Percentiles rank a stretch among this genome's conserved stretches.
Conservation (phyloP, 2,329 filamentous ascomycete species). For the Aureobasidium sp. region DNA sequence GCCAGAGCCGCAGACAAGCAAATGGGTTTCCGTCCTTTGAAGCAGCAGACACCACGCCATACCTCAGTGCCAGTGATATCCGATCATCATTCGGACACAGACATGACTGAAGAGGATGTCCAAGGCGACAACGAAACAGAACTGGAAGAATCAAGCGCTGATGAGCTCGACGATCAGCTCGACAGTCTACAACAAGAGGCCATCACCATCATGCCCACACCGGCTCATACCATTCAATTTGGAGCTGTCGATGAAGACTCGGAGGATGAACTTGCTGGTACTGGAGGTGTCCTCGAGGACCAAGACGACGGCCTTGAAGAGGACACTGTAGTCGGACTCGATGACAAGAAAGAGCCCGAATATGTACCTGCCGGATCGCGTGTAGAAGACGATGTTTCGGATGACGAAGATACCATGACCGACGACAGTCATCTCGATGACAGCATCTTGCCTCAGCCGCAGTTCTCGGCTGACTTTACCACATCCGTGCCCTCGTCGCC, state of each 20-base stretch:
- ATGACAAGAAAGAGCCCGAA: constrained; percentile 9
- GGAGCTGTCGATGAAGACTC: not conserved
- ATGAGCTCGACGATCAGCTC: constrained; percentile 5
- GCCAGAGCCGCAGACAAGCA: constrained; percentile 10
- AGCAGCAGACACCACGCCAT: constrained; percentile 4
- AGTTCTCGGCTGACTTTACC: constrained; percentile 10
- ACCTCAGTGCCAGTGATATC: not conserved
- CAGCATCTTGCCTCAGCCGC: not conserved
- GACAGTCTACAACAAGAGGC: not conserved
- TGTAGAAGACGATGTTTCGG: constrained; percentile 13
- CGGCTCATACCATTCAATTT: not conserved
- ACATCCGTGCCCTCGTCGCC: constrained; percentile 1
- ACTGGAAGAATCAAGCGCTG: constrained; percentile 1
- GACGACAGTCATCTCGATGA: constrained; percentile 13
- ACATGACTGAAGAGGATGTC: not conserved
- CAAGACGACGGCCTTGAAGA: constrained; percentile 16
- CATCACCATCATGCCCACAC: not conserved
- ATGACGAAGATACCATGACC: not conserved
- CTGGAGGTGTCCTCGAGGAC: not conserved
- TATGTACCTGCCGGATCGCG: not conserved
- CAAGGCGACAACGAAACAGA: not conserved
- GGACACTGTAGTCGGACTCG: not conserved
- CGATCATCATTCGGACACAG: not conserved
- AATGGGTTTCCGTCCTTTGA: constrained; percentile 16
- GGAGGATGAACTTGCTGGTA: constrained; percentile 7